phyloP scores from a whole-genome alignment of 2,329 filamentous ascomycete species.

The Juglanconis sp. region DNA sequence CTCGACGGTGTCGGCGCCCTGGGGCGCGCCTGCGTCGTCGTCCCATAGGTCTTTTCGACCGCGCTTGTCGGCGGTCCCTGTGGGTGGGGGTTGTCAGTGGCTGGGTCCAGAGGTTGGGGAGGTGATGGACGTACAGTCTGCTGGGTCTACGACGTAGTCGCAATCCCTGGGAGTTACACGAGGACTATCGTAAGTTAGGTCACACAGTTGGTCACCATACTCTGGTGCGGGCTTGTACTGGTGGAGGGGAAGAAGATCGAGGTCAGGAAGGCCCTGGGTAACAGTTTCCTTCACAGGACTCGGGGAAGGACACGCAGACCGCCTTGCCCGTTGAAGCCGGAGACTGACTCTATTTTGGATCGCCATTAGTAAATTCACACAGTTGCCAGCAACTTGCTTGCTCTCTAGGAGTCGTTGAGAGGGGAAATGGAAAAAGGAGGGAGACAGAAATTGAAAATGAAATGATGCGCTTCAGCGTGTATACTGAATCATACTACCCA shows the following conservation, averaged over 20 bases:
- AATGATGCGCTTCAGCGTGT: not conserved
- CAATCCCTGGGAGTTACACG: not conserved
- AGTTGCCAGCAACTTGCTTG: not conserved
- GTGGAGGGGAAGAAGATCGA: not conserved
- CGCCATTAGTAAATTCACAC: not conserved
- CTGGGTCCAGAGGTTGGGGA: not conserved
- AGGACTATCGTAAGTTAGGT: not conserved
- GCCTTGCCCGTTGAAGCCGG: not conserved
- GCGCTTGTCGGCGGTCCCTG: not conserved
- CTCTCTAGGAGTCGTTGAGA: not conserved
- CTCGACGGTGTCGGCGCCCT: not conserved
- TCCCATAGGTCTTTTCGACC: not conserved
- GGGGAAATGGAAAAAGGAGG: too few species aligned
- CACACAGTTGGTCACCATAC: not conserved
- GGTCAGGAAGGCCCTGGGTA: not conserved
- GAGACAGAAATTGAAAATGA: not conserved
- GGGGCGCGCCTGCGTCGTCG: not conserved
- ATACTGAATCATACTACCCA: too few species aligned
- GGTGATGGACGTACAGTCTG: not conserved
- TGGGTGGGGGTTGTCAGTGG: not conserved
- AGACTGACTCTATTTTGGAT: not conserved
- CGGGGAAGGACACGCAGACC: not conserved
- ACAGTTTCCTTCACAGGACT: not conserved
- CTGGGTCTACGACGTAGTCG: slow-evolving; percentile 3
- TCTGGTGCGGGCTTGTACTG: not conserved